Evolutionary conservation across 306 rosid genomes (phyloP).

Genomic region (Betula pendula): DNA sequence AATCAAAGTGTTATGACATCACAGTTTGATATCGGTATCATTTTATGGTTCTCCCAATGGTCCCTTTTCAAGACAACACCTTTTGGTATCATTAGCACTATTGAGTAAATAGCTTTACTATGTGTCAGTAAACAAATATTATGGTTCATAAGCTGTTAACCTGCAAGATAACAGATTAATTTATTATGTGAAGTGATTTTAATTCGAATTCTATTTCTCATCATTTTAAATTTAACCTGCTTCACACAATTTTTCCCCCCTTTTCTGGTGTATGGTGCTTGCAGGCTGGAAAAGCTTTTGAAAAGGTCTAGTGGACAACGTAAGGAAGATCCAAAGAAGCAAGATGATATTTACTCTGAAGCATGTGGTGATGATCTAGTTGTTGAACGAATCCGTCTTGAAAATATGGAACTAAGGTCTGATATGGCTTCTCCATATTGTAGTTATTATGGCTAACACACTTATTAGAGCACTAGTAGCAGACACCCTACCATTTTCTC

Average conservation of each 20-base stretch:
- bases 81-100: background rate
- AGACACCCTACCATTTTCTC: too few relatives aligned
- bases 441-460: background rate
- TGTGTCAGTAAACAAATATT: background rate
- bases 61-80: background rate
- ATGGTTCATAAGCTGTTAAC: background rate
- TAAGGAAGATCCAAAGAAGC: conserved; percentile 54
- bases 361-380: conserved; percentile 42
- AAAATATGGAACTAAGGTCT: conserved; percentile 82
- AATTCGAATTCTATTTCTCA: background rate
- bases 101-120: background rate
- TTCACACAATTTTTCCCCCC: background rate
- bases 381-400: conserved; percentile 85
- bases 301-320: conserved; percentile 43
- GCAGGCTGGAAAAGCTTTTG: conserved; percentile 70
- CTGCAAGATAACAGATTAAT: background rate
- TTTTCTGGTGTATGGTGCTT: conserved; percentile 26
- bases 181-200: background rate
- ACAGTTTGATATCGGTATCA: background rate
- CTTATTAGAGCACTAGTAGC: too few relatives aligned
- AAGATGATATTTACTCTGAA: conserved; percentile 44
- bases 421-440: background rate
- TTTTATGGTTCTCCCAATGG: background rate
- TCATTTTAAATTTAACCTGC: conserved; percentile 6
- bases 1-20: too few relatives aligned